These are phyloP conservation scores for Clathrus columnatus DNA, from an alignment of 768 basidiomycete species.

Conservation along the genomic window DNA sequence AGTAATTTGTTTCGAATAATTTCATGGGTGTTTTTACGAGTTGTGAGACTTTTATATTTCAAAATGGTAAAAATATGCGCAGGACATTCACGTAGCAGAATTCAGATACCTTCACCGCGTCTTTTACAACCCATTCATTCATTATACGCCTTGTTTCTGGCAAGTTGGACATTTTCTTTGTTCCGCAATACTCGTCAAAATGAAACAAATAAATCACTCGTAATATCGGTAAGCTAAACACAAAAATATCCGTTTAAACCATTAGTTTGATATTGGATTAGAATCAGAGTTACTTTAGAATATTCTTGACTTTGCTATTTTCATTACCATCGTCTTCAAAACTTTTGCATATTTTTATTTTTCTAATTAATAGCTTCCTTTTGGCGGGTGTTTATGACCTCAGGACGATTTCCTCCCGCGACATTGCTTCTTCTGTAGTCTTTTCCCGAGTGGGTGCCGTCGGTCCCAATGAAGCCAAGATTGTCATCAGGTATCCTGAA, in stretches of 20 bases:
- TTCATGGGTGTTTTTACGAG: slow-evolving; percentile 40
- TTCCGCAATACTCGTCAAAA: slow-evolving; percentile 3
- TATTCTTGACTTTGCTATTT: neutral
- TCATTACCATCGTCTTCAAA: slow-evolving; percentile 4
- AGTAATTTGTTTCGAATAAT: slow-evolving; percentile 31
- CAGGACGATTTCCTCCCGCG: slow-evolving; percentile 44
- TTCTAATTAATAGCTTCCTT: slow-evolving; percentile 33
- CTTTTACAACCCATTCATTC: slow-evolving; percentile 23
- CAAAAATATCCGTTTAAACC: slow-evolving; percentile 3
- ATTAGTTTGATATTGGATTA: neutral
- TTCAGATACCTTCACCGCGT: slow-evolving; percentile 33
- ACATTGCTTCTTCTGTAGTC: slow-evolving; percentile 42
- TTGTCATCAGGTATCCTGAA: slow-evolving; percentile 52
- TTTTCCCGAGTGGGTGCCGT: slow-evolving; percentile 69
- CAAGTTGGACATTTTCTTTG: slow-evolving; percentile 11
- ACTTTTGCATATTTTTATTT: neutral
- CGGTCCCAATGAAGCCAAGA: slow-evolving; percentile 52
- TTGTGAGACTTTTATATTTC: slow-evolving; percentile 28
- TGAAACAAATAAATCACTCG: slow-evolving; percentile 11
- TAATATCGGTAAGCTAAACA: slow-evolving; percentile 10
- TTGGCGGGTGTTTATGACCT: slow-evolving; percentile 38
- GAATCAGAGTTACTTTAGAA: slow-evolving; percentile 1
- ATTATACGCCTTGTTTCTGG: slow-evolving; percentile 22
- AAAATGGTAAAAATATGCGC: neutral
- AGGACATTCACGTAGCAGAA: neutral